Evolutionary conservation across 208 protist genomes (phyloP), one percentile per base, ranked within the genome.

Genomic region (Trypanosoma mega): DNA sequence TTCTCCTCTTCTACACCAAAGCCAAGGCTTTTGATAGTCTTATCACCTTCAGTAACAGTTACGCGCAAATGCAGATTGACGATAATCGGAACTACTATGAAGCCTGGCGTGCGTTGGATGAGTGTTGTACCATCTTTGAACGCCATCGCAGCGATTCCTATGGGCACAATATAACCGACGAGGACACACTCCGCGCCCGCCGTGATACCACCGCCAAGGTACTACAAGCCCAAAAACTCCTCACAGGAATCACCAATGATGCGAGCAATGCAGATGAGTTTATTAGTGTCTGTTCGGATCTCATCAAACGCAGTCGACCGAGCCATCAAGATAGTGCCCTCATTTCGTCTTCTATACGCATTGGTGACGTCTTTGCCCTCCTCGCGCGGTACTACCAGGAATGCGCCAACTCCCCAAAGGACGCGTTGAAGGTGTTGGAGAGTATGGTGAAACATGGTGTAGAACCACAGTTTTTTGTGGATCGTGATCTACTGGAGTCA

Each of bases 1-100:
- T 99, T 75, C 78, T 98, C 14, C 66, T 78, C 29, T 98, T 99
- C 74, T 99, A 99, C 78, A 97, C 84, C 36, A 98, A 98, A 63
- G 93, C 96, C 2, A 97, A 97, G 58, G 95, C 93, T 16, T 96
- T 78, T 52, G 77, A 92, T 0, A 92, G 75, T 52, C 80, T 99
- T 12, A 63, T 85, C 29, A 74, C 66, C 21, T 99, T 98, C 61
- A 97, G 87, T 71, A 94, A 98, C 54, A 72, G 88, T 3, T 98
- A 93, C 52, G 85, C 94, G 21, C 94, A 98, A 71, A 34, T 98
- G 33, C 93, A 98, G 39, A 98, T 99, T 53, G 97, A 99, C 61
- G 97, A 98, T 61, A 90, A 97, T 76, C 82, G 94, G 23, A 87
- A 98, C 77, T 99, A 99, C 76, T 78, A 85, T 11, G 94, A 94